These are phyloP conservation scores for Xylariaceae sp. DNA, from an alignment of 2,329 filamentous ascomycete genomes.

Conservation along the genomic window DNA sequence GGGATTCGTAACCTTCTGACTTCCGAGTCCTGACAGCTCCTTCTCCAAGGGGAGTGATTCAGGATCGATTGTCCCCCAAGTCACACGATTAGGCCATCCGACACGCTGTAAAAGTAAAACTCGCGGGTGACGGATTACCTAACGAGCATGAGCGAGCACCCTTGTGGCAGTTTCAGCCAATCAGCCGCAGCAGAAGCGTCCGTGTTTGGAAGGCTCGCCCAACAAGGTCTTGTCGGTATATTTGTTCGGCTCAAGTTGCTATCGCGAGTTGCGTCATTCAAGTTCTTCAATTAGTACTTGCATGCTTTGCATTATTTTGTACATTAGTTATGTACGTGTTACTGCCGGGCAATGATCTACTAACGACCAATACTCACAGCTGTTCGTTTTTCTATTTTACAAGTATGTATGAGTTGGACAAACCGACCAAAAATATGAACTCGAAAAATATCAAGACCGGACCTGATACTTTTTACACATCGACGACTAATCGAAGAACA, in stretches of 20 bases:
- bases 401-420: too few relatives aligned
- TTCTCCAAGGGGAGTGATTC: not conserved
- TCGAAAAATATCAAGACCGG: too few relatives aligned
- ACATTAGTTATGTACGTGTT: too few relatives aligned
- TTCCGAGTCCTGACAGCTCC: not conserved
- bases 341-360: too few relatives aligned
- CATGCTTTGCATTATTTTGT: not conserved
- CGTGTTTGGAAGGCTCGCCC: slow-evolving; percentile 12
- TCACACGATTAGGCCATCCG: not conserved
- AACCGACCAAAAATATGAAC: too few relatives aligned
- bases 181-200: slow-evolving; percentile 4
- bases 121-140: too few relatives aligned
- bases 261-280: not conserved
- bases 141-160: not conserved
- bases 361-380: too few relatives aligned
- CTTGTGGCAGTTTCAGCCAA: slow-evolving; percentile 6
- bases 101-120: too few relatives aligned
- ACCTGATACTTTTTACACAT: too few relatives aligned
- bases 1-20: not conserved
- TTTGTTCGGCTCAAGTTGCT: not conserved
- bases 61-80: not conserved
- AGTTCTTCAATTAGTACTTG: not conserved
- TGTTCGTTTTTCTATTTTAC: too few relatives aligned
- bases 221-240: too few relatives aligned
- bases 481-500: too few relatives aligned